A percentile compares a stretch with the other conserved stretches of the same genome.
These are phyloP conservation scores for Yarrowia galli DNA, from an alignment of 1,139 yeast genomes.

Conservation along the genomic window DNA sequence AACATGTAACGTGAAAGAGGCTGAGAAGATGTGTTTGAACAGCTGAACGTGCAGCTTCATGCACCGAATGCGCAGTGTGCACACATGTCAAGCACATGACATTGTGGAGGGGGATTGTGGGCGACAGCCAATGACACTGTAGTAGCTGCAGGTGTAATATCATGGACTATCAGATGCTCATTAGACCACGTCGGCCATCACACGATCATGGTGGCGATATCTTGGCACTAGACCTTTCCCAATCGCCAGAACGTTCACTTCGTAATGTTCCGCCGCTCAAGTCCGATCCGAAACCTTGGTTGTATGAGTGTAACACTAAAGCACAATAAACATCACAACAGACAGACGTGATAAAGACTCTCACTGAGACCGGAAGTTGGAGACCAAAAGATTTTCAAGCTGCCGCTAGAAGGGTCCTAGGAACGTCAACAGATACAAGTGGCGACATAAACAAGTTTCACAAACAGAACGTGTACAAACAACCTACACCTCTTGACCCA, in stretches of 20 bases:
- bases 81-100: not conserved
- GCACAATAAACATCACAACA: not conserved
- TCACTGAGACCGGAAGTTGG: not conserved
- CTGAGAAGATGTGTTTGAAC: not conserved
- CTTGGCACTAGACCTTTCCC: not conserved
- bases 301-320: not conserved
- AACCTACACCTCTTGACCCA: too few relatives aligned
- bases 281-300: constrained; percentile 15
- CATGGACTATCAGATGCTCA: too few relatives aligned
- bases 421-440: too few relatives aligned
- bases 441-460: too few relatives aligned
- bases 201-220: constrained; percentile 1
- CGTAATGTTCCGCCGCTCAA: not conserved
- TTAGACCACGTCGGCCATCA: not conserved
- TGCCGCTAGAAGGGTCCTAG: too few relatives aligned
- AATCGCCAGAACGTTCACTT: not conserved
- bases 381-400: too few relatives aligned
- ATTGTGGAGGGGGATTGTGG: too few relatives aligned
- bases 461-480: too few relatives aligned
- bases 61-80: not conserved
- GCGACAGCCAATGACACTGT: too few relatives aligned
- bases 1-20: not conserved
- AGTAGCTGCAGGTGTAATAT: too few relatives aligned
- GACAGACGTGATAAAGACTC: constrained; percentile 14
- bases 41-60: not conserved